Base-by-base conservation (phyloP, 2,329 filamentous ascomycete genomes). In the Diplocarpon mali region DNA sequence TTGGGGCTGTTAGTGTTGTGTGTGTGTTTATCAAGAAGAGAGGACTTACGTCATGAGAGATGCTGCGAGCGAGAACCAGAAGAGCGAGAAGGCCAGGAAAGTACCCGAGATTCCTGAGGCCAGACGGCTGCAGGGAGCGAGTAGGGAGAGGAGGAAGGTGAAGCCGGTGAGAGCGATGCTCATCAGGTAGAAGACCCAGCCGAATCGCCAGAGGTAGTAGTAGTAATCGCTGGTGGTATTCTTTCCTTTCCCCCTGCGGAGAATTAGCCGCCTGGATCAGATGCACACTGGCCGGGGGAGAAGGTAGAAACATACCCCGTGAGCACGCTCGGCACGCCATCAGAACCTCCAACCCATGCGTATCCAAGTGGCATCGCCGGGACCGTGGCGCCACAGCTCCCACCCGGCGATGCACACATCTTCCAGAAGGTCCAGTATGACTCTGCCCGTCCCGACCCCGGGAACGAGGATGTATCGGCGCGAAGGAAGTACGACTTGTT, bases 391-490 rank as follows among this genome's bases (percentile, higher is more conserved):
- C 78, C 74, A 66, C 87, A 95, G 20, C 65, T 83, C 66, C 41
- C 69, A 70, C 61, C 80, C 76, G 50, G 67, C 67, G 27, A 69
- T 69, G 80, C 77, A 67, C 89, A 94, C 50, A 93, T 70, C 63
- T 85, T 81, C 71, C 93, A 92, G 67, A 83, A 94, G 30, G 88
- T 93, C 90, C 90, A 96, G 67, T 90, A 80, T 11, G 86, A 81
- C 14, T 73, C 57, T 40, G 70, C 51, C 42, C 80, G 49, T 13
- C 44, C 76, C 11, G 86, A 81, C 38, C 80, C 80, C 2, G 74
- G 69, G 59, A 94, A 88, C 59, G 72, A 77, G 28, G 67, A 69
- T 1, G 89, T 95, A 60, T 84, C 75, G 57, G 85, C 85, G 60
- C 83, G 72, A 28, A 96, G 77, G 70, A 95, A 95, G 67, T 87